These are phyloP conservation scores for Kalmusia sp. DNA, from an alignment of 2,329 filamentous ascomycete species.

Conservation along the genomic window DNA sequence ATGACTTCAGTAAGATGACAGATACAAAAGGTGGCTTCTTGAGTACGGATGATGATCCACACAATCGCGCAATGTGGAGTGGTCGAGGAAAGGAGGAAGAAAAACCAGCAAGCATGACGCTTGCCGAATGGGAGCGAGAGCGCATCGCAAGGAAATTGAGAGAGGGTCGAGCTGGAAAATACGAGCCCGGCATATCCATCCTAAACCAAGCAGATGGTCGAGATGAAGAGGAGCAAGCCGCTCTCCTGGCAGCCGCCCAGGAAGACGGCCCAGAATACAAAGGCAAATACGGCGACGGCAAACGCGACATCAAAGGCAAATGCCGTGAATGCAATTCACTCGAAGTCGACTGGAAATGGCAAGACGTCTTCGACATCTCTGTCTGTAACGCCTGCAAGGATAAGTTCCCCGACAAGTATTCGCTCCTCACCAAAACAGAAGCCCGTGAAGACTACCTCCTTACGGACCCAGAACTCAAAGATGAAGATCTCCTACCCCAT, in stretches of 20 bases:
- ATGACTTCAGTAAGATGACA: slow-evolving; percentile 97
- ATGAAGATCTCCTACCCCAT: slow-evolving; percentile 84
- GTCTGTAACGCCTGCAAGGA: slow-evolving; percentile 90
- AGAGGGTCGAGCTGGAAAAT: slow-evolving; percentile 78
- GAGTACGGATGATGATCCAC: slow-evolving; percentile 87
- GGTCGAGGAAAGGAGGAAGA: slow-evolving; percentile 58
- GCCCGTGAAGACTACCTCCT: slow-evolving; percentile 93
- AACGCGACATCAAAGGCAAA: slow-evolving; percentile 63
- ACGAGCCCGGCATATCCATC: slow-evolving; percentile 86
- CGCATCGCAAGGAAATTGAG: slow-evolving; percentile 77
- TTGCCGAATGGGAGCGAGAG: slow-evolving; percentile 88
- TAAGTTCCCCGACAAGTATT: slow-evolving; percentile 89
- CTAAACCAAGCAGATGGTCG: slow-evolving; percentile 59
- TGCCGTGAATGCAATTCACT: slow-evolving; percentile 83
- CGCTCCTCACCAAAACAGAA: slow-evolving; percentile 94
- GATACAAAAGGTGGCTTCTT: slow-evolving; percentile 97
- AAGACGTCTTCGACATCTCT: slow-evolving; percentile 77
- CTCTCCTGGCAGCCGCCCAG: slow-evolving; percentile 47
- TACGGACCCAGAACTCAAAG: slow-evolving; percentile 92
- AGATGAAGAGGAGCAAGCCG: slow-evolving; percentile 39
- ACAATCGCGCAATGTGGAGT: slow-evolving; percentile 73
- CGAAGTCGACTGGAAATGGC: slow-evolving; percentile 96
- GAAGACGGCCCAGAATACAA: slow-evolving; percentile 36
- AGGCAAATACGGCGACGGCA: slow-evolving; percentile 42
- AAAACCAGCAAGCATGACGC: slow-evolving; percentile 86